Evolutionary conservation across 2,329 filamentous ascomycete genomes (phyloP).

Genomic region (Epichloe sp.): DNA sequence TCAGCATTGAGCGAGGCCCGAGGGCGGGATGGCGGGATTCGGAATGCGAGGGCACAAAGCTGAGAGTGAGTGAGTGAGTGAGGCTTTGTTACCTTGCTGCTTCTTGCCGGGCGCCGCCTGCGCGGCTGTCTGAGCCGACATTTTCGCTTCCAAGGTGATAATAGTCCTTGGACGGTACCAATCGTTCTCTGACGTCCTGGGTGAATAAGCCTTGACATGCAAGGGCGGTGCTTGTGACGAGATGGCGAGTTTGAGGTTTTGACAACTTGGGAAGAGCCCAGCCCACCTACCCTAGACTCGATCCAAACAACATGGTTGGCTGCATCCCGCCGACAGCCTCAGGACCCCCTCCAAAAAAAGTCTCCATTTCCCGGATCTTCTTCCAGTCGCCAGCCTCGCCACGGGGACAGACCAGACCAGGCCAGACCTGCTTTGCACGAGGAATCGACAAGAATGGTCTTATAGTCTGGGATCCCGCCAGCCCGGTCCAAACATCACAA

Average conservation of each 20-base stretch:
- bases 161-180: too few species aligned
- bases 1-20: not conserved
- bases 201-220: not conserved
- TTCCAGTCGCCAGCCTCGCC: not conserved
- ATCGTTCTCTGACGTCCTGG: not conserved
- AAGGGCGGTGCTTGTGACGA: not conserved
- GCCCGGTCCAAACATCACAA: constrained; percentile 27
- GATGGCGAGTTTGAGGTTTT: not conserved
- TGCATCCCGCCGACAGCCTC: not conserved
- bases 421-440: not conserved
- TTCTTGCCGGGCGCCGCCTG: constrained; percentile 48
- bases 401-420: too few species aligned
- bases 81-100: constrained; percentile 49
- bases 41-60: too few species aligned
- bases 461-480: not conserved
- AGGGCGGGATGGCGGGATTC: not conserved
- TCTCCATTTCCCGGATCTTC: not conserved
- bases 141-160: constrained; percentile 6
- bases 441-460: not conserved
- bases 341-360: not conserved
- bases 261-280: not conserved
- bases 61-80: too few species aligned
- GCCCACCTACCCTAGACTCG: not conserved
- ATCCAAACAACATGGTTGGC: not conserved
- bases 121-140: constrained; percentile 3